Conservation (phyloP, 805 yeast genomes). For the Zygoascus bituminiphila region DNA sequence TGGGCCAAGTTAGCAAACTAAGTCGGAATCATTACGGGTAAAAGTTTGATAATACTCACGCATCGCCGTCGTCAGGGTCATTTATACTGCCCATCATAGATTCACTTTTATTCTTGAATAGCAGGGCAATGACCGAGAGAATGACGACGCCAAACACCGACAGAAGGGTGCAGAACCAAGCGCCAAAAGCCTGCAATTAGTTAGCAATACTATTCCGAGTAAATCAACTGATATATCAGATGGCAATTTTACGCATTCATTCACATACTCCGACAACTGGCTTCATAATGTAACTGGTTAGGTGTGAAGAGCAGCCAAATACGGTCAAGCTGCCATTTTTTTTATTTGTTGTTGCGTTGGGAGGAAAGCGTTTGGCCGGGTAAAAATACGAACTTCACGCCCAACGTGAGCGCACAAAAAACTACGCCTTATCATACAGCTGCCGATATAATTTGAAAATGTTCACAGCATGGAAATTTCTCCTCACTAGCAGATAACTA, state of each 20-base stretch:
- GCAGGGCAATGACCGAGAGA: constrained; percentile 71
- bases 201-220: background rate
- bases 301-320: background rate
- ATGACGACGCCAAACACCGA: constrained; percentile 91
- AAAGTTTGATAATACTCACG: constrained; percentile 34
- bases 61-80: constrained; percentile 90
- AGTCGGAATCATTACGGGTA: background rate
- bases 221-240: background rate
- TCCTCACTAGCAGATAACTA: no score
- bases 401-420: no score
- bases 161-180: constrained; percentile 90
- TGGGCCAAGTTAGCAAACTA: constrained; percentile 15
- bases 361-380: background rate
- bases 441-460: no score
- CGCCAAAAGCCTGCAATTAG: constrained; percentile 59
- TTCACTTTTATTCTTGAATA: constrained; percentile 77
- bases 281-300: constrained; percentile 29
- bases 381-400: no score
- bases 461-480: no score
- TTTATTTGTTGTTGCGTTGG: background rate
- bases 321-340: background rate
- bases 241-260: no score
- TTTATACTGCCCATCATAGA: constrained; percentile 84
- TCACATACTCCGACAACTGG: constrained; percentile 43
- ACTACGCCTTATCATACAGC: no score